Conservation (phyloP, 2,329 filamentous ascomycete species). For the Colletotrichum musicola region DNA sequence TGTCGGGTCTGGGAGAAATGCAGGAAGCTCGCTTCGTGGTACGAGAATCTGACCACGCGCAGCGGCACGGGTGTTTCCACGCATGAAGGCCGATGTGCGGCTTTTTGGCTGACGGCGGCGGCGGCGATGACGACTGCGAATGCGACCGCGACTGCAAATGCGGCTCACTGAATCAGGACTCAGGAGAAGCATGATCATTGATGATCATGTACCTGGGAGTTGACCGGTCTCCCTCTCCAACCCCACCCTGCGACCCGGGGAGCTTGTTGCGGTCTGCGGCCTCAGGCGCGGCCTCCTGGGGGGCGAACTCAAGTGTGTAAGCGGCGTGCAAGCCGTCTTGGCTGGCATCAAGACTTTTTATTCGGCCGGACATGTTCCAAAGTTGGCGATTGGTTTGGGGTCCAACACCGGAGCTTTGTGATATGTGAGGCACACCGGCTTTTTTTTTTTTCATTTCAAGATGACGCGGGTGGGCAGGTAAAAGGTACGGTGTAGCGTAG, state of each 20-base stretch:
- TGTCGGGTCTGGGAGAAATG: neutral
- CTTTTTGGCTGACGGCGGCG: neutral
- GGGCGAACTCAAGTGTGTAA: conserved; percentile 8
- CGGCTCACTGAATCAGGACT: too few species aligned
- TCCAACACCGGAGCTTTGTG: conserved; percentile 16
- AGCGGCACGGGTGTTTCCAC: neutral
- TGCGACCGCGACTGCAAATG: too few species aligned
- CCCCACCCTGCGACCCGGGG: too few species aligned
- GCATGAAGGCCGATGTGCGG: neutral
- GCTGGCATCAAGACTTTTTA: conserved; percentile 8
- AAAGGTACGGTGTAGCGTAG: too few species aligned
- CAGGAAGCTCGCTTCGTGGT: neutral
- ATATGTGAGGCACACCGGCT: conserved; percentile 21
- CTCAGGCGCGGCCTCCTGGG: neutral
- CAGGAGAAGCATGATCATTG: too few species aligned
- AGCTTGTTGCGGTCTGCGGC: conserved; percentile 4
- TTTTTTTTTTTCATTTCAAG: neutral
- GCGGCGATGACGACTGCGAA: too few species aligned
- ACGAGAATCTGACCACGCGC: conserved; percentile 20
- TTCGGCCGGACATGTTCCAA: conserved; percentile 15
- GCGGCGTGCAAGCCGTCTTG: conserved; percentile 30
- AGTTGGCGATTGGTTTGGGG: conserved; percentile 7
- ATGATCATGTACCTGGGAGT: too few species aligned
- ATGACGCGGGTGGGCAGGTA: neutral
- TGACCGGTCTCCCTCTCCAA: too few species aligned